Evolutionary conservation across 257 asterid species (phyloP), one percentile per base, ranked within the genome.

Genomic region (Pogostemon cablin): DNA sequence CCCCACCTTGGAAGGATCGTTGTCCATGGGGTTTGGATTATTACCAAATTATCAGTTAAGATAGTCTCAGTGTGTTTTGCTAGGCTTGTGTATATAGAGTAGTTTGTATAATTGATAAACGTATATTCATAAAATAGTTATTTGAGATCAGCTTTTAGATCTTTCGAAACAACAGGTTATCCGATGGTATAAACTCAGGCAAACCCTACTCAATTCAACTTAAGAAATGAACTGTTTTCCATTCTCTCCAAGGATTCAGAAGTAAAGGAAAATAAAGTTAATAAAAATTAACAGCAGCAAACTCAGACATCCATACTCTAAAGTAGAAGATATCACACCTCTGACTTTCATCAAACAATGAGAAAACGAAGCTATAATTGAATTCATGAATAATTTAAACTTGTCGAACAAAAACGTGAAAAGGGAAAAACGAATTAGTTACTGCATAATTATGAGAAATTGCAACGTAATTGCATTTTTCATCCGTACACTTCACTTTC

Each of bases 281-380:
- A 17, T 20, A 41, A 7, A 37, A 66, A 48, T 3, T n/a, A 11
- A 39, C 52, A 46, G 6, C 11, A 12, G 20, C 49, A 73, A 41
- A 47, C 37, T 60, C 39, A 40, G 32, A 60, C 43, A 41, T 58
- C 58, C 74, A 58, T 20, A 50, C 38, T 4, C 41, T 9, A 74
- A 39, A 72, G 6, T 5, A 61, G 37, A 39, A 8, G 42, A 20
- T 35, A 8, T 1, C 8, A 6, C 43, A n/a, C 15, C 42, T 37
- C 43, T n/a, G 50, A 2, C 38, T 44, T 57, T 44, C 41, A 65
- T 46, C 15, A 73, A 65, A 65, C 9, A 11, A 10, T 15, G 17
- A 34, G 12, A 49, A 61, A 11, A 20, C 7, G 3, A 17, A 57
- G 8, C 6, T 5, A 41, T 3, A 7, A 38, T 39, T 0, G 46